These are phyloP conservation scores for Cicer chorassanicum DNA, from an alignment of 306 rosid species.

Conservation along the genomic window DNA sequence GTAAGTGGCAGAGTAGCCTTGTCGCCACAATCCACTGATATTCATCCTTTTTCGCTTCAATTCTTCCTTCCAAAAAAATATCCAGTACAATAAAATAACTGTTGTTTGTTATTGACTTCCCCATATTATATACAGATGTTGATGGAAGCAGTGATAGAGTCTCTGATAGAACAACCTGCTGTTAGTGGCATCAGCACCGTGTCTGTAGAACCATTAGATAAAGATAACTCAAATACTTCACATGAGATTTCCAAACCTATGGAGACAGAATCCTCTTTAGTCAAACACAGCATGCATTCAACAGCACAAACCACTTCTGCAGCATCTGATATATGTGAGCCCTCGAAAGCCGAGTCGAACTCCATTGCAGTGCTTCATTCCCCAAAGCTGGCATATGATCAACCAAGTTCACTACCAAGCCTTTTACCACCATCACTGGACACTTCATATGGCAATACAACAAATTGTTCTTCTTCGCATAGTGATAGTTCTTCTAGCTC, in stretches of 20 bases:
- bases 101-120: conserved; percentile 18
- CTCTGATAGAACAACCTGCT: conserved; percentile 29
- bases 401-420: no score
- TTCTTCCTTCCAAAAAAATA: no score
- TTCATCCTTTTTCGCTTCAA: no score
- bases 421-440: conserved; percentile 5
- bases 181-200: conserved; percentile 40
- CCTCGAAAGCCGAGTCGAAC: conserved; percentile 46
- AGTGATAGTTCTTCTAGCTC: conserved; percentile 51
- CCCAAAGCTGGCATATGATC: no score
- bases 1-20: no score
- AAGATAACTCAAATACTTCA: conserved; percentile 47
- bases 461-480: conserved; percentile 49
- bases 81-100: no score
- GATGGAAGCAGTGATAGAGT: conserved; percentile 77
- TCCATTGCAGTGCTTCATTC: background rate
- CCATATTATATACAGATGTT: conserved; percentile 63
- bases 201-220: conserved; percentile 42
- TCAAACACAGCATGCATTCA: conserved; percentile 40
- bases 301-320: conserved; percentile 51
- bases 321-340: conserved; percentile 38
- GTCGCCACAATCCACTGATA: no score
- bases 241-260: conserved; percentile 43
- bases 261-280: conserved; percentile 45
- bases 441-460: conserved; percentile 46